Evolutionary conservation across 139 green algal species (phyloP), one percentile per base, ranked within the genome.

Genomic region (Asterochloris sp.): DNA sequence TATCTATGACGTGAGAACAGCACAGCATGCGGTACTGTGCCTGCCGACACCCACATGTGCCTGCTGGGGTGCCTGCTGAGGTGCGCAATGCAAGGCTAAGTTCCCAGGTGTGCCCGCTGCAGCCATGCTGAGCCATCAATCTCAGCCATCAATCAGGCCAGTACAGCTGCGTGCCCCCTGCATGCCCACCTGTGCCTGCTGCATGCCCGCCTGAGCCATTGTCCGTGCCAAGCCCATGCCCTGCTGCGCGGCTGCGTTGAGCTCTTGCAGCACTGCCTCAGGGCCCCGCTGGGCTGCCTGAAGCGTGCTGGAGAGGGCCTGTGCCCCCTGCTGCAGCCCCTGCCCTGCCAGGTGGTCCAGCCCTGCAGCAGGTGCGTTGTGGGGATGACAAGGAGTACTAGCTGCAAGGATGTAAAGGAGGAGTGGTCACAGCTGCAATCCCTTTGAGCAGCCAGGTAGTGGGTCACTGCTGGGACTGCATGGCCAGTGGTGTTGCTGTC

Each of bases 241-340:
- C 11, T 61, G 47, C n/a, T 78, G 74, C 19, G 83, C 24, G 4
- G 88, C 86, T 62, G 14, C 23, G n/a, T 87, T 71, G 16, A 81
- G 82, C 29, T 83, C 83, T 29, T 74, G 69, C 19, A 81, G 83
- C 4, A 82, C 74, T 0, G 74, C 81, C 13, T 73, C 76, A 62
- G 62, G 29, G 13, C 66, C 29, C 27, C 26, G 21, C 14, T 29
- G 74, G 14, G 62, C 13, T 29, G 62, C 63, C 21, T 75, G 73
- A 26, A 74, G 61, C 19, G 73, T 74, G 27, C 21, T n/a, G n/a
- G n/a, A 11, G 14, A 82, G 27, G 17, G 78, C 78, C 54, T 74
- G 67, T 66, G 79, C 67, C 69, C 67, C 79, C 69, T 73, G 19
- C n/a, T 83, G 73, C 67, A 69, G 29, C 78, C 73, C 61, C 78